phyloP scores from a whole-genome alignment of 2,329 filamentous ascomycete genomes.

The Aspergillus glaucus region DNA sequence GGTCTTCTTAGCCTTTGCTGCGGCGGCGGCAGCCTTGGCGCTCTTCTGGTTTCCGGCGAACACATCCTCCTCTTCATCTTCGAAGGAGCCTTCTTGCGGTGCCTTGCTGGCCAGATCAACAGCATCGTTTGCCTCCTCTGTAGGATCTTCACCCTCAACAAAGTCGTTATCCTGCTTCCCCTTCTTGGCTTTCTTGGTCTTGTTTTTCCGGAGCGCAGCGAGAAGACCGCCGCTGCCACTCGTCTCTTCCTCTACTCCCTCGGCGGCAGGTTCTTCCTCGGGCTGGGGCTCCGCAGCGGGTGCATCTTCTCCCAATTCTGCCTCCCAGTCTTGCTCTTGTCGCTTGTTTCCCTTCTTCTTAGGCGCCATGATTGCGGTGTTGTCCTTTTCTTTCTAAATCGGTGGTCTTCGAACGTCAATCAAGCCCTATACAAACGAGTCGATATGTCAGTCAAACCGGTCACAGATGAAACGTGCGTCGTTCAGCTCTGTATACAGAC shows the following conservation, averaged over 20 bases:
- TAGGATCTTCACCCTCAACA: slow-evolving; percentile 60
- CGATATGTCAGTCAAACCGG: not conserved
- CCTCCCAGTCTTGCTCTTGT: slow-evolving; percentile 87
- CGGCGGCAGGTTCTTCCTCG: slow-evolving; percentile 41
- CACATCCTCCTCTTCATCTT: slow-evolving; percentile 66
- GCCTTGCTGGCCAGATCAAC: slow-evolving; percentile 58
- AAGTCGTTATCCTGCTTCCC: slow-evolving; percentile 67
- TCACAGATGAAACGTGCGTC: not conserved
- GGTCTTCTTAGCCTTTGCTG: slow-evolving; percentile 45
- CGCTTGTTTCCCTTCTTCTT: slow-evolving; percentile 94
- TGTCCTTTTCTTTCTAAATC: not conserved
- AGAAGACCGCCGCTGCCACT: slow-evolving; percentile 62
- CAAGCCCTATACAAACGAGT: not conserved
- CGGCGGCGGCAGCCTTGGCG: slow-evolving; percentile 33
- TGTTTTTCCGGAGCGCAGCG: slow-evolving; percentile 74
- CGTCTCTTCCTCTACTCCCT: slow-evolving; percentile 50
- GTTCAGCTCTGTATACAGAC: not conserved
- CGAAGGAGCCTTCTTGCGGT: slow-evolving; percentile 71
- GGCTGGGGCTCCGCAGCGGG: slow-evolving; percentile 45
- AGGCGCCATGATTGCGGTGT: slow-evolving; percentile 62
- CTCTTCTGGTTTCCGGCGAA: slow-evolving; percentile 68
- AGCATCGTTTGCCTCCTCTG: slow-evolving; percentile 32
- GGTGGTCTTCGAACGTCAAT: not conserved
- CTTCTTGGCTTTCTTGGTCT: slow-evolving; percentile 87
- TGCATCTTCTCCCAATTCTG: slow-evolving; percentile 73